Base-by-base conservation (phyloP, 352 stramenopile species). In the Thraustochytrium aureum region DNA sequence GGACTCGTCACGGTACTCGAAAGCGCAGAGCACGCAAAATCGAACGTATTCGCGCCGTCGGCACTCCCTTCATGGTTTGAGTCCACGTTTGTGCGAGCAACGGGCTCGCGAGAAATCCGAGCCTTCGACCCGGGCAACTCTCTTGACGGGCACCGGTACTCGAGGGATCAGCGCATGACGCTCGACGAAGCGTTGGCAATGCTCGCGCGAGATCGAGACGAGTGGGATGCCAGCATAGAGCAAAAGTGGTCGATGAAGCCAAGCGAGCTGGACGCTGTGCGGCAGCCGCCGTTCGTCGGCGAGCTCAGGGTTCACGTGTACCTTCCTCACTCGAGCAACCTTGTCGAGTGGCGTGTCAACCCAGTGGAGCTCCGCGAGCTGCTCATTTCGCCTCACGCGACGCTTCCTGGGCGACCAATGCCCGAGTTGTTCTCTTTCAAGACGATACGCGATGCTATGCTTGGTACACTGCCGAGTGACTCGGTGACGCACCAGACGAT, bases 291-390 rank as follows among this genome's bases (percentile, higher is more conserved):
- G 7, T 79, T 62, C 59, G 38, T 79, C 1, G 69, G 69, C 6
- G 45, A 30, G 6, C 41, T 79, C 12, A 45, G 69, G 4, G 59
- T 79, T 20, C 43, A n/a, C 33, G 69, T 79, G 14, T 79, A 73
- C 56, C 22, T 65, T 52, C 20, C 12, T 5, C n/a, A 33, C 20
- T 10, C n/a, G 0, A 35, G 52, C 41, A 35, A 1, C 10, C 20
- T 39, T 4, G 67, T 50, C 17, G 39, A 45, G 30, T 79, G 69
- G 69, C 47, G 67, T 30, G 1, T 79, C 1, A 37, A 79, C 17
- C 69, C 69, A 4, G 67, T 79, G n/a, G 69, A 79, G n/a, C 54
- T 79, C 22, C 50, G 69, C 37, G n/a, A 73, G 22, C 35, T 79
- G 41, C 69, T 79, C 22, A 0, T 64, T 39, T 41, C 56, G 37